Percentiles rank a stretch among this genome's conserved stretches.
Evolutionary conservation across 108 stramenopile genomes (phyloP).

Genomic region (Bacterosira constricta): DNA sequence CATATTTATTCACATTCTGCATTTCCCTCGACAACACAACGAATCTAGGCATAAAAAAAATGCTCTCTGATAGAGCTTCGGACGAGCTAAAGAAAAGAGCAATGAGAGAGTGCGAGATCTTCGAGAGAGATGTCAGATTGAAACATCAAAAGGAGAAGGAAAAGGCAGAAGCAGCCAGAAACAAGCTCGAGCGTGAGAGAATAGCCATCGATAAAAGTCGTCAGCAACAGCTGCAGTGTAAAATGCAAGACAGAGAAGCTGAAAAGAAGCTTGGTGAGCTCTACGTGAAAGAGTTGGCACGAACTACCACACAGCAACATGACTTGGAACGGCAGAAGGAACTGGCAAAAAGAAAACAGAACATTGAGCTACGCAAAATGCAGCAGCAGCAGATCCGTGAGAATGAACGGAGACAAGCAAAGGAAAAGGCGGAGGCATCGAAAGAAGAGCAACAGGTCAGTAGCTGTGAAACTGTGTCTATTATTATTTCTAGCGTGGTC

Average conservation of each 20-base stretch:
- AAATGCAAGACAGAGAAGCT: conserved; percentile 27
- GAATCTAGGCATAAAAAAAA: conserved; percentile 43
- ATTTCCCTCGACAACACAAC: too few species aligned
- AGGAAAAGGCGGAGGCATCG: conserved; percentile 13
- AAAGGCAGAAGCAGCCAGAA: conserved; percentile 13
- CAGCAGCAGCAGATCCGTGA: conserved; percentile 44
- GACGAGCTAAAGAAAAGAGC: conserved; percentile 54
- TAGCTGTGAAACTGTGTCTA: neutral
- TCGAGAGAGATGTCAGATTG: conserved; percentile 49
- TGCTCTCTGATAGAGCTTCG: conserved; percentile 64
- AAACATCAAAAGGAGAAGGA: conserved; percentile 36
- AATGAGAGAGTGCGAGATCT: conserved; percentile 55
- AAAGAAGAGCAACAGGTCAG: conserved; percentile 33
- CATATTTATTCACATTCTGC: conserved; percentile 5
- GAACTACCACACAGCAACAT: conserved; percentile 12
- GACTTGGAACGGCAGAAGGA: conserved; percentile 31
- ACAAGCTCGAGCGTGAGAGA: conserved; percentile 21
- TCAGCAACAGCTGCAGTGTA: conserved; percentile 36
- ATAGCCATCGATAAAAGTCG: conserved; percentile 44
- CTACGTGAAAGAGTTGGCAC: conserved; percentile 34
- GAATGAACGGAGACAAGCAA: conserved; percentile 18
- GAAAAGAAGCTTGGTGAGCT: conserved; percentile 43
- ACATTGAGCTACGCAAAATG: conserved; percentile 23
- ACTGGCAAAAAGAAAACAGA: conserved; percentile 33
- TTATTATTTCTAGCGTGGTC: neutral